These are phyloP conservation scores for Coccomyxa sp. DNA, from an alignment of 139 green algal species.

Conservation along the genomic window DNA sequence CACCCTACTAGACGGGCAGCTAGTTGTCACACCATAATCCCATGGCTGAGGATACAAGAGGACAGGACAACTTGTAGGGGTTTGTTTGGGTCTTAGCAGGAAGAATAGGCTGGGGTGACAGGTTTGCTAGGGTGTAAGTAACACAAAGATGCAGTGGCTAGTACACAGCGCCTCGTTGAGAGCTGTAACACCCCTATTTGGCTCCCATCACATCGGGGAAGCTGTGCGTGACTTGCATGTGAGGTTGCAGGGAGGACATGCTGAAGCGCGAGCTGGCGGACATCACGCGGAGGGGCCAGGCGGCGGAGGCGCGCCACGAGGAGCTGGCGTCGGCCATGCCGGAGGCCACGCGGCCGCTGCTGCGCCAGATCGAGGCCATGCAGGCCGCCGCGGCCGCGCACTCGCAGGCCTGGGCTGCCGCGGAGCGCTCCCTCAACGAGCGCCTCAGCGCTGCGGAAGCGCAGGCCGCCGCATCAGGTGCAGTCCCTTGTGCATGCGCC, in stretches of 20 bases:
- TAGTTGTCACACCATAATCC: too few species aligned
- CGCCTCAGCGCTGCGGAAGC: constrained; percentile 51
- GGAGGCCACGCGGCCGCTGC: constrained; percentile 84
- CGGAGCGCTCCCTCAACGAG: constrained; percentile 59
- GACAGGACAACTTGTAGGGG: too few species aligned
- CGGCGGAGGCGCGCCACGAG: constrained; percentile 77
- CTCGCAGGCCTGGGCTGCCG: constrained; percentile 54
- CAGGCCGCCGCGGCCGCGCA: constrained; percentile 47
- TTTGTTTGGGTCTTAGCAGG: too few species aligned
- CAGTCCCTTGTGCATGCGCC: not conserved
- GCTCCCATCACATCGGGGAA: too few species aligned
- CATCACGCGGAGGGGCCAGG: constrained; percentile 65
- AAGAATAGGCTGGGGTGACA: too few species aligned
- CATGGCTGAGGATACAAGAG: too few species aligned
- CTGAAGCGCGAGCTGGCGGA: constrained; percentile 54
- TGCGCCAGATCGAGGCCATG: constrained; percentile 86
- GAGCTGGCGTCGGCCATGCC: constrained; percentile 81
- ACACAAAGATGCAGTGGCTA: too few species aligned
- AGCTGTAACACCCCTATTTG: too few species aligned
- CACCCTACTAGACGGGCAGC: too few species aligned
- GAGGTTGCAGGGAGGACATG: constrained; percentile 37
- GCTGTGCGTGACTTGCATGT: not conserved
- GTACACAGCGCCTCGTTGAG: too few species aligned
- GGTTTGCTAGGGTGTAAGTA: too few species aligned
- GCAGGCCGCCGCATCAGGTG: constrained; percentile 34